Conservation (phyloP, 2,329 filamentous ascomycete species). For the Nemania sp. region DNA sequence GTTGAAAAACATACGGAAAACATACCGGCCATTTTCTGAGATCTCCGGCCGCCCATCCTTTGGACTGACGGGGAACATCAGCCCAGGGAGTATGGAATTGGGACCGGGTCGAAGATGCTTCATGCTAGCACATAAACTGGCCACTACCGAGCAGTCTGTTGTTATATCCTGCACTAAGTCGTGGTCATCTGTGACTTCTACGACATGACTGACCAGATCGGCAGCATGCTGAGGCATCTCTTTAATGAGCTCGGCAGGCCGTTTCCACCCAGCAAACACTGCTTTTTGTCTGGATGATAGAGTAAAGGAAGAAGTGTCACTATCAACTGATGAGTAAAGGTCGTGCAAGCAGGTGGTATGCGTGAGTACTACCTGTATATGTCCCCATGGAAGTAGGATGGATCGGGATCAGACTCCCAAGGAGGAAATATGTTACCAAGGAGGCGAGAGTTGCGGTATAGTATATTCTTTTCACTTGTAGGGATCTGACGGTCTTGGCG, state of each 20-base stretch:
- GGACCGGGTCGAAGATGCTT: constrained; percentile 70
- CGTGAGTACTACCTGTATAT: constrained; percentile 63
- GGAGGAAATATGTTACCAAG: constrained; percentile 84
- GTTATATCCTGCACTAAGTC: constrained; percentile 95
- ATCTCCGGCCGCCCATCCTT: constrained; percentile 58
- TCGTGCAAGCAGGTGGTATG: background rate
- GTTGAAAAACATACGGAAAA: constrained; percentile 94
- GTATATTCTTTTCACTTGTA: constrained; percentile 73
- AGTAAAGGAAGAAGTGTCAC: constrained; percentile 69
- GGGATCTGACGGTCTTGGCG: constrained; percentile 62
- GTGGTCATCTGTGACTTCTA: constrained; percentile 54
- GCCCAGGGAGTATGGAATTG: constrained; percentile 68
- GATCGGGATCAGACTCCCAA: constrained; percentile 69
- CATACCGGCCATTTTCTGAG: constrained; percentile 84
- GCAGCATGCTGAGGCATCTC: constrained; percentile 27
- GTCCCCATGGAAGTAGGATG: constrained; percentile 64
- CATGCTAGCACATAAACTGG: constrained; percentile 83
- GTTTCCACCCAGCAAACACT: constrained; percentile 83
- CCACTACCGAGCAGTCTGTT: constrained; percentile 95
- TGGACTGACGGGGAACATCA: constrained; percentile 76
- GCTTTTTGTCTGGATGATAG: constrained; percentile 74
- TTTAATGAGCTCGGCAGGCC: constrained; percentile 69
- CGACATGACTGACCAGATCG: constrained; percentile 25
- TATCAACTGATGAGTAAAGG: constrained; percentile 44
- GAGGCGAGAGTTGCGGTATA: constrained; percentile 76